These are phyloP conservation scores for Plasmodium gallinaceum DNA, from an alignment of 169 alveolate species.

Conservation along the genomic window DNA sequence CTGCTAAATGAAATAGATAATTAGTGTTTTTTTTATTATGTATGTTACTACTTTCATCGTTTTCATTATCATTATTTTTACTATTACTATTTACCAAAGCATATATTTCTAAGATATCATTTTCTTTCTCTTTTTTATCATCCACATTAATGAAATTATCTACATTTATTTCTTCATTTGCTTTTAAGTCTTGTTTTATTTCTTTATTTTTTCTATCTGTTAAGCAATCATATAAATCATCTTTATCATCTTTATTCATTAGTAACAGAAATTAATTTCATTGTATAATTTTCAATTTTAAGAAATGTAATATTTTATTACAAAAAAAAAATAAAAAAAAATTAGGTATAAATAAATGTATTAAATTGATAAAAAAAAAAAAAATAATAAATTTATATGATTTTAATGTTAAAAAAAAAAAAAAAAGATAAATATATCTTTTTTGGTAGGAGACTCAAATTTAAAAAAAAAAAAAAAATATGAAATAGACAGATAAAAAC, in stretches of 20 bases:
- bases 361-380: too few relatives aligned
- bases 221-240: not conserved
- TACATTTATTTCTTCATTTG: not conserved
- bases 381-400: not conserved
- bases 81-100: not conserved
- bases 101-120: not conserved
- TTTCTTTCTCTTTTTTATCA: not conserved
- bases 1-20: not conserved
- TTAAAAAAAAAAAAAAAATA: too few relatives aligned
- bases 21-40: not conserved
- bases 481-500: too few relatives aligned
- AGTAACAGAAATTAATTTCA: not conserved
- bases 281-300: too few relatives aligned
- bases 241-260: conserved; percentile 36
- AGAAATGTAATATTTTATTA: too few relatives aligned
- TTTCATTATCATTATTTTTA: not conserved
- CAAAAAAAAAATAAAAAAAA: too few relatives aligned
- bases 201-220: not conserved
- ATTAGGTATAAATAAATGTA: too few relatives aligned
- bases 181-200: not conserved
- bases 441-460: too few relatives aligned
- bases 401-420: not conserved
- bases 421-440: too few relatives aligned
- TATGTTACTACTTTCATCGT: not conserved
- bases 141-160: not conserved